Evolutionary conservation across 345 rosid genomes (phyloP), one percentile per base, ranked within the genome.

Genomic region (Acer yangbiense): DNA sequence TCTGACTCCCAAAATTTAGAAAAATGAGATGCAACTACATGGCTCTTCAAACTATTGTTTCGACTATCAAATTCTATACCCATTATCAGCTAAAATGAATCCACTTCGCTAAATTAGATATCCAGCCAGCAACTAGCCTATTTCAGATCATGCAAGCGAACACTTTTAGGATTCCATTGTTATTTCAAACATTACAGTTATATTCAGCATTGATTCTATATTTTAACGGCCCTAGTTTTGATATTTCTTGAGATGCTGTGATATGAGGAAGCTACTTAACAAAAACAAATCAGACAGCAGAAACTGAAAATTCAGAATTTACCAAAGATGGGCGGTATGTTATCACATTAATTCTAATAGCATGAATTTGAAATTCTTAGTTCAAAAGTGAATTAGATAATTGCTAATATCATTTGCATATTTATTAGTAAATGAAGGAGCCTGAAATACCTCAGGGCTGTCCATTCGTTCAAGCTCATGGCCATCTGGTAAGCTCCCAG

Each of bases 401-500:
- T 32, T 32, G 52, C 20, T 14, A 25, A 79, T 71, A 60, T 60
- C 66, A 23, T 48, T 4, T 44, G 25, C 46, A 73, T 39, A 79
- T 77, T 71, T 41, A 66, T 66, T 10, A 68, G 55, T 68, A 63
- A 68, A 54, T 9, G 48, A 69, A 71, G 25, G 43, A 74, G 46
- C 11, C 11, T 6, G 64, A 55, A 48, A 13, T 82, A 93, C 98
- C 92, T 92, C 88, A 13, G 98, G 99, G 83, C 87, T 86, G 77
- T 93, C 97, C 78, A 95, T 82, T 65, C 97, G 97, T 79, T 90
- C 91, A 74, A 95, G 98, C 78, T 91, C 90, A n/a, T 95, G 98
- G 74, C 97, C 99, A 72, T 95, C 98, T 0, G 97, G 99, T 82
- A 95, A 86, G 87, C 99, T 87, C 52, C 99, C 96, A 0, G 97